phyloP scores from a whole-genome alignment of 2,329 filamentous ascomycete species.

The Exophiala mesophila region DNA sequence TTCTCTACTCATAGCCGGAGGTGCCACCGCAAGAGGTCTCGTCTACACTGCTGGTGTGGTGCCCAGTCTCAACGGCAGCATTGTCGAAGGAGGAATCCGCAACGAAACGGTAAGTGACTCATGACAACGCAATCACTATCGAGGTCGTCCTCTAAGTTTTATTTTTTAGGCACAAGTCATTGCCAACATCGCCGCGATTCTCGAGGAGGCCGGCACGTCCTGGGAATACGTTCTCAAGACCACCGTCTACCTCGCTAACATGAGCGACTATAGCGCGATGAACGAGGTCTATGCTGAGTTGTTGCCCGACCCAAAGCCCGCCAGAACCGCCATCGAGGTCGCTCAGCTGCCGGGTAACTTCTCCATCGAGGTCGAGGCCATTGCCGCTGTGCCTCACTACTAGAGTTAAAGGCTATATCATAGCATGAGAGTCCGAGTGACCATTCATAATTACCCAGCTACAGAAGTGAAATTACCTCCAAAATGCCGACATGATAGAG shows the following conservation, averaged over 20 bases:
- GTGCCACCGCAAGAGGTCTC: slow-evolving; percentile 10
- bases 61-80: slow-evolving; percentile 7
- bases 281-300: slow-evolving; percentile 67
- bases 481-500: too few species aligned
- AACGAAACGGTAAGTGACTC: slow-evolving; percentile 11
- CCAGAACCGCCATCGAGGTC: slow-evolving; percentile 13
- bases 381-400: slow-evolving; percentile 9
- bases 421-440: background rate
- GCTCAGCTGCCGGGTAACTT: slow-evolving; percentile 10
- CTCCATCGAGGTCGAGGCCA: slow-evolving; percentile 11
- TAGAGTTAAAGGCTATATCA: background rate
- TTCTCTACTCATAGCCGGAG: slow-evolving; percentile 5
- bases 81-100: slow-evolving; percentile 6
- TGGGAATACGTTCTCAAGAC: slow-evolving; percentile 61
- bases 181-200: slow-evolving; percentile 54
- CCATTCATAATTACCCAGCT: slow-evolving; percentile 1
- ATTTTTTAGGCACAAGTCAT: slow-evolving; percentile 51
- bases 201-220: slow-evolving; percentile 55
- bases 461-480: too few species aligned
- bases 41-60: slow-evolving; percentile 15
- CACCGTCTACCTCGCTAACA: slow-evolving; percentile 60
- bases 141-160: too few species aligned
- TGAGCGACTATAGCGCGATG: slow-evolving; percentile 68
- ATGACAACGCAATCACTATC: background rate
- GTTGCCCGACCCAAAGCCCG: slow-evolving; percentile 12